Percentiles rank a stretch among this genome's conserved stretches.
phyloP scores from a whole-genome alignment of 805 yeast genomes.

The Starmerella apicola region DNA sequence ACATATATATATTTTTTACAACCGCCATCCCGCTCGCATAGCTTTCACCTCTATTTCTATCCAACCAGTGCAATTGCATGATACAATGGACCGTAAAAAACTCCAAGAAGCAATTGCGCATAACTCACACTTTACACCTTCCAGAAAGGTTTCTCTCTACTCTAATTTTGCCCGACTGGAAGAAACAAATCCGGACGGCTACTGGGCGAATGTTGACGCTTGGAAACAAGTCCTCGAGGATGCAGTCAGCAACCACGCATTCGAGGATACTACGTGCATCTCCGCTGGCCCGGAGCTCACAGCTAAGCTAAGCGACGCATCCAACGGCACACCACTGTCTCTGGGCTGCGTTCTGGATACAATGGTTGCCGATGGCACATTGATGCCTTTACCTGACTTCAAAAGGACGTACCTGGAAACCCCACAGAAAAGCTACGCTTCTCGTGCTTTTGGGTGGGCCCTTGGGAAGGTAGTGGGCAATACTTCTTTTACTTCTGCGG shows the following conservation, averaged over 20 bases:
- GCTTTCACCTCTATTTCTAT: neutral
- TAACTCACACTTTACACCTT: slow-evolving; percentile 29
- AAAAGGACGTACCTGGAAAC: slow-evolving; percentile 9
- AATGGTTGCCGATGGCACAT: slow-evolving; percentile 20
- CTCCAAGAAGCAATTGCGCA: slow-evolving; percentile 11
- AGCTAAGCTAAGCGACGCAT: slow-evolving; percentile 19
- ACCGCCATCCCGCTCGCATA: neutral
- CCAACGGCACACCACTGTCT: slow-evolving; percentile 26
- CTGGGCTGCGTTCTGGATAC: slow-evolving; percentile 24
- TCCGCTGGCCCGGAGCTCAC: slow-evolving; percentile 21
- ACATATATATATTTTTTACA: too few species aligned
- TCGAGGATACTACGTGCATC: slow-evolving; percentile 24
- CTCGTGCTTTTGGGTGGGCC: slow-evolving; percentile 11
- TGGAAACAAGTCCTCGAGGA: slow-evolving; percentile 33
- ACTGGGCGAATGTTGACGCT: slow-evolving; percentile 36
- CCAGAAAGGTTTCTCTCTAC: slow-evolving; percentile 37
- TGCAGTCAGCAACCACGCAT: slow-evolving; percentile 21
- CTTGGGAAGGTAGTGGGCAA: neutral
- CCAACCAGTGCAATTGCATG: neutral
- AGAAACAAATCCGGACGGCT: slow-evolving; percentile 38
- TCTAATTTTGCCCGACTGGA: slow-evolving; percentile 36
- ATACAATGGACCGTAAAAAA: slow-evolving; percentile 16
- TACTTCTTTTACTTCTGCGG: slow-evolving; percentile 13
- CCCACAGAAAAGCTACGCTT: slow-evolving; percentile 2
- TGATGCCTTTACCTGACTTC: slow-evolving; percentile 23